phyloP scores from a whole-genome alignment of 345 rosid genomes.

The Hypericum androsaemum region DNA sequence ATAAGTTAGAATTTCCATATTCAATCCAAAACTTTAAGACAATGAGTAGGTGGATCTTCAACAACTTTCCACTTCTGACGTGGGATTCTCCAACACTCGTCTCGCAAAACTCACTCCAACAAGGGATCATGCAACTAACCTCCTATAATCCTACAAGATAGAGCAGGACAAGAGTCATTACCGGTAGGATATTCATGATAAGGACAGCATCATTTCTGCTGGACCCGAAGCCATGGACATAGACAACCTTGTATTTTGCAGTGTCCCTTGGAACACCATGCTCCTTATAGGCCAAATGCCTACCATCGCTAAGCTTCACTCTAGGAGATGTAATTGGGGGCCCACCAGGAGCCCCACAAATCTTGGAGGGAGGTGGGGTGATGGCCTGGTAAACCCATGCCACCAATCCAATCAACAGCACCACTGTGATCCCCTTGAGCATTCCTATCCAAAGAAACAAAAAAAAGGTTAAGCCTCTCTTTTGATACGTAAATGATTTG shows the following conservation, averaged over 20 bases:
- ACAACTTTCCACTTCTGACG: too few relatives aligned
- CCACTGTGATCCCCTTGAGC: constrained; percentile 5
- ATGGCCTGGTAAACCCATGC: constrained; percentile 15
- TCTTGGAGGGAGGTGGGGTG: constrained; percentile 13
- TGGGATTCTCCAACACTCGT: too few relatives aligned
- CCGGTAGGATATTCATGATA: background rate
- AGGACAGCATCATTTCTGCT: background rate
- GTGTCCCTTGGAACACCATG: constrained; percentile 11
- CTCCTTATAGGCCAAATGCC: constrained; percentile 18
- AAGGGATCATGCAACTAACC: too few relatives aligned
- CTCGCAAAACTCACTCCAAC: too few relatives aligned
- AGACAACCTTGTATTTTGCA: constrained; percentile 17
- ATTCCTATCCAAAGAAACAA: background rate
- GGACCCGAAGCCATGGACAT: constrained; percentile 14
- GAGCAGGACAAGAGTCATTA: background rate
- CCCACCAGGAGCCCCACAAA: constrained; percentile 10
- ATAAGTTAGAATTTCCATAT: too few relatives aligned
- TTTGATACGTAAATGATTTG: too few relatives aligned
- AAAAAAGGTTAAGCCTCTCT: too few relatives aligned
- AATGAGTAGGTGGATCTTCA: too few relatives aligned
- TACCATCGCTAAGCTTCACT: constrained; percentile 20
- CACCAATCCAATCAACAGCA: constrained; percentile 12
- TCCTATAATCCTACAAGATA: background rate
- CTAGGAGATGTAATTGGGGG: constrained; percentile 22
- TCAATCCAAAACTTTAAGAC: too few relatives aligned